Evolutionary conservation across 495 filamentous ascomycete species (phyloP).

Genomic region (Penicillium subrubescens): DNA sequence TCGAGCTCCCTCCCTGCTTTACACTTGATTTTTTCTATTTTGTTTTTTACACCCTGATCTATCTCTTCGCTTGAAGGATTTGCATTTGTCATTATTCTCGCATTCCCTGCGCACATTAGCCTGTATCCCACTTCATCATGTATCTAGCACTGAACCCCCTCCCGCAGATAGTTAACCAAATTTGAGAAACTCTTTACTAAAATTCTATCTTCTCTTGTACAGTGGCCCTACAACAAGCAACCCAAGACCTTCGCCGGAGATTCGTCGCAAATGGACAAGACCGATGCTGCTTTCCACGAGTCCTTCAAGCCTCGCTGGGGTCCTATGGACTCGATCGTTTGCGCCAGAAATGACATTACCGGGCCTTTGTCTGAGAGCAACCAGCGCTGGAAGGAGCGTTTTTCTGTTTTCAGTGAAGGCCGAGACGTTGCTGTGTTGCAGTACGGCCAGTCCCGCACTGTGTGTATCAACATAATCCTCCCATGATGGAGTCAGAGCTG

Average conservation of each 20-base stretch:
- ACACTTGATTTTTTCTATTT: constrained; percentile 16
- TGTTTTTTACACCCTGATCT: constrained; percentile 1
- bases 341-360: constrained; percentile 44
- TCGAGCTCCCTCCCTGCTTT: constrained; percentile 56
- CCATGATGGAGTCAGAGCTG: not conserved
- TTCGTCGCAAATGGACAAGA: constrained; percentile 55
- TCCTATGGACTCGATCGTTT: constrained; percentile 70
- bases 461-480: constrained; percentile 18
- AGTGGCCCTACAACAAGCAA: constrained; percentile 87
- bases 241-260: constrained; percentile 64
- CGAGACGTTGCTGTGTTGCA: constrained; percentile 37
- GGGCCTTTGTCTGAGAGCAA: constrained; percentile 24
- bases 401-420: constrained; percentile 43
- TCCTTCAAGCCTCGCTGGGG: constrained; percentile 80
- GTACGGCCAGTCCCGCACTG: constrained; percentile 28
- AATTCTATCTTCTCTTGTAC: constrained; percentile 47
- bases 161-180: constrained; percentile 33
- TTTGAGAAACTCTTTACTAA: constrained; percentile 36
- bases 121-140: constrained; percentile 20
- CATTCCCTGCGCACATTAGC: not conserved
- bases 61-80: not conserved
- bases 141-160: constrained; percentile 25
- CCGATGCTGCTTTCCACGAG: constrained; percentile 61
- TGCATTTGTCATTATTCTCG: not conserved
- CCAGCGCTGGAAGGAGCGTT: constrained; percentile 36